Conservation (phyloP, 2,329 filamentous ascomycete genomes). For the Alternaria sp. region DNA sequence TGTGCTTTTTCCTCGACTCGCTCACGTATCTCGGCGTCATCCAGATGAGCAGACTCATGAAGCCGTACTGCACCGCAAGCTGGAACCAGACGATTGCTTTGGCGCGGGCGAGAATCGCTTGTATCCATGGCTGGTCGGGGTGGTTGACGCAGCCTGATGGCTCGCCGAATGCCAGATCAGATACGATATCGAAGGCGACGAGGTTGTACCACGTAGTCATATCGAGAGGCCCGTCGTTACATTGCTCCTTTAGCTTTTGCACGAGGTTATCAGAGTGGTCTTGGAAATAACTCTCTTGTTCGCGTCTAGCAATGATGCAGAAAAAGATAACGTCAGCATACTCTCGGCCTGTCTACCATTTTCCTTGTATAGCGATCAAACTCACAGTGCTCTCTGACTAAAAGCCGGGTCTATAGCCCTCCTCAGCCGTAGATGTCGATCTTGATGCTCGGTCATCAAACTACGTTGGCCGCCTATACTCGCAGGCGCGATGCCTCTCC, state of each 20-base stretch:
- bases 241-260: conserved; percentile 5
- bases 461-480: conserved; percentile 19
- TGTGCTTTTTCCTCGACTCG: conserved; percentile 19
- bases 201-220: conserved; percentile 19
- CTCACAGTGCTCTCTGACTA: conserved; percentile 16
- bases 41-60: conserved; percentile 15
- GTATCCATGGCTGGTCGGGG: conserved; percentile 17
- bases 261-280: conserved; percentile 17
- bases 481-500: conserved; percentile 15
- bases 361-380: neutral
- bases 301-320: neutral
- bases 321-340: neutral
- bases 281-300: conserved; percentile 15
- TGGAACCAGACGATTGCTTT: conserved; percentile 20
- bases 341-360: too few species aligned
- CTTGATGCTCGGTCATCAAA: conserved; percentile 19
- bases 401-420: conserved; percentile 19
- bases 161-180: conserved; percentile 16
- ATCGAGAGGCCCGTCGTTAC: conserved; percentile 6
- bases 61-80: conserved; percentile 17
- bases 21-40: conserved; percentile 12
- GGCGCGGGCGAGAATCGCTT: conserved; percentile 15
- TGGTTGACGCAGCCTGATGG: conserved; percentile 18
- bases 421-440: conserved; percentile 16
- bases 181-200: conserved; percentile 15